Conservation (phyloP, 2,329 filamentous ascomycete genomes). For the Dryadomyces sulphureus region DNA sequence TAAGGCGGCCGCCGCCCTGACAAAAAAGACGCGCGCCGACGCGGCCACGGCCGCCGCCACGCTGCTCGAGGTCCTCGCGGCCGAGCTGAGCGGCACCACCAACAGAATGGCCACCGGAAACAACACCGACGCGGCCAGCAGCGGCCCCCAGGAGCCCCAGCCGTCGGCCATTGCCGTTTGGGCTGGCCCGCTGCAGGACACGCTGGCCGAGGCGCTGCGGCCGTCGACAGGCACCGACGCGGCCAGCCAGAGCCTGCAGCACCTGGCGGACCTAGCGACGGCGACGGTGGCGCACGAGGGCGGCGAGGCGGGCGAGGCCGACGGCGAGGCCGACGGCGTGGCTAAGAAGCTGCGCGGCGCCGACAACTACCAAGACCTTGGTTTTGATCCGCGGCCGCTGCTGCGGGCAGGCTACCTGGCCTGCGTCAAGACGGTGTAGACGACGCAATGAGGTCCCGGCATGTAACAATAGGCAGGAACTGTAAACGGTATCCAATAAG, state of each 20-base stretch:
- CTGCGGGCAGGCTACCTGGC: constrained; percentile 24
- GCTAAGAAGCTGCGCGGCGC: constrained; percentile 4
- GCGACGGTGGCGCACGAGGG: constrained; percentile 15
- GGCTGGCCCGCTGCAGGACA: constrained; percentile 1
- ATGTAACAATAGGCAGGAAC: too few species aligned
- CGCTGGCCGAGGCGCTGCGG: not conserved
- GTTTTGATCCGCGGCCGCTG: constrained; percentile 24
- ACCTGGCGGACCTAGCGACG: constrained; percentile 25
- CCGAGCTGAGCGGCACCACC: constrained; percentile 13
- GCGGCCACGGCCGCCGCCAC: not conserved
- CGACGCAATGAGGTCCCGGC: too few species aligned
- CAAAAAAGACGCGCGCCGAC: not conserved
- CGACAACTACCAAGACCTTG: constrained; percentile 25
- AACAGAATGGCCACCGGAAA: too few species aligned
- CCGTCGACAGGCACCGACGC: constrained; percentile 15
- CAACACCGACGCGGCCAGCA: not conserved
- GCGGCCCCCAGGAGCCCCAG: not conserved
- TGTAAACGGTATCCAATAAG: too few species aligned
- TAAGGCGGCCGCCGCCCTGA: not conserved
- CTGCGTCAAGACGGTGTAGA: constrained; percentile 5
- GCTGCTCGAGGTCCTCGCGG: constrained; percentile 23
- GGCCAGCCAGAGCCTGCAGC: constrained; percentile 42
- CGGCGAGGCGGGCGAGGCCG: constrained; percentile 4
- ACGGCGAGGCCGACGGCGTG: constrained; percentile 9
- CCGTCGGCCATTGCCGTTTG: not conserved